Evolutionary conservation across 2,329 filamentous ascomycete genomes (phyloP), one percentile per base, ranked within the genome.

Genomic region (Exophiala sp.): DNA sequence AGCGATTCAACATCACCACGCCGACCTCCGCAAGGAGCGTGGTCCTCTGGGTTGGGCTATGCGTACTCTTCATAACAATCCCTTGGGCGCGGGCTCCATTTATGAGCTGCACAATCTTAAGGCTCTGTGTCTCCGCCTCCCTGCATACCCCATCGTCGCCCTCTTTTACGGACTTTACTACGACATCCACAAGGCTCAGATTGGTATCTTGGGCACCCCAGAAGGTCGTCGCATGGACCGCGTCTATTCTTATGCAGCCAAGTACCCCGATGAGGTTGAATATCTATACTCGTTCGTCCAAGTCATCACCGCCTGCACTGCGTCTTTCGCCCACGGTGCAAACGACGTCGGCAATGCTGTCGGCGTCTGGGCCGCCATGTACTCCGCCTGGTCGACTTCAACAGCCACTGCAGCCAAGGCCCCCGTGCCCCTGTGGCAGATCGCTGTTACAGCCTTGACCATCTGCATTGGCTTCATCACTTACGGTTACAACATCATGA

Each of bases 401-500:
- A 72, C 72, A 24, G 75, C 82, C 2, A 27, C 24, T 10, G 10
- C 24, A 6, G 67, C 80, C 57, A 85, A 86, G 68, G 77, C 80
- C 2, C 67, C 76, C 0, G 85, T 88, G 0, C 82, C 82, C 2
- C 64, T 85, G 37, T n/a, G 4, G 6, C 3, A 9, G 7, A 40
- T 5, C 6, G 85, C 81, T 43, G 81, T 89, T 16, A 71, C 86
- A 21, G 47, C 80, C 22, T 66, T 73, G 1, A 78, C 73, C 24
- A 82, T 87, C 62, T 85, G 76, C 39, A 57, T 82, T 35, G 85
- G 85, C 58, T 74, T 88, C 50, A 73, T 82, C 63, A 87, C 83
- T 13, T 88, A 87, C 62, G 85, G 85, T 7, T 88, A 87, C 73
- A 86, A 88, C 73, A 88, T 88, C 69, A 88, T 88, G 83, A 86